phyloP scores from a whole-genome alignment of 139 green algal genomes.

The Chlorella sp. region DNA sequence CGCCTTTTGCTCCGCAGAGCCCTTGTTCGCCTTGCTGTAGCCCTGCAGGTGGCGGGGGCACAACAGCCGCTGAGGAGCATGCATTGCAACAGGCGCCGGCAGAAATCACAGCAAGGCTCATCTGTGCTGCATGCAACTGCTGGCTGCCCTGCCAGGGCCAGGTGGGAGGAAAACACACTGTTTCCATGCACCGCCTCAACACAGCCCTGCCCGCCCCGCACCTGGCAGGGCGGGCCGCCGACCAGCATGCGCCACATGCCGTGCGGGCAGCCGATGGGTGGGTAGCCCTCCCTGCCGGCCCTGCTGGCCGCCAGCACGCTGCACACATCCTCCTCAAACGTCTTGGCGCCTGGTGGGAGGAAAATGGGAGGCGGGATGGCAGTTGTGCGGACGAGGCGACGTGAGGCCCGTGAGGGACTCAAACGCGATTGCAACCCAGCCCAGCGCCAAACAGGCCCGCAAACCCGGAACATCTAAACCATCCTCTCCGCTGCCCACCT shows the following conservation, averaged over 20 bases:
- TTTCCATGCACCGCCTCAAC: not conserved
- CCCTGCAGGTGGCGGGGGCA: not conserved
- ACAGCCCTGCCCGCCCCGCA: not conserved
- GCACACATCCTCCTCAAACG: not conserved
- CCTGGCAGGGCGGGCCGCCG: slow-evolving; percentile 27
- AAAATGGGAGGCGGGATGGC: not conserved
- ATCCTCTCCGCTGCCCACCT: not conserved
- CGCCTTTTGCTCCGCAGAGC: not conserved
- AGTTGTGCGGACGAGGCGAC: not conserved
- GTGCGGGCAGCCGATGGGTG: not conserved
- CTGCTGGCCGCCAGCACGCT: not conserved
- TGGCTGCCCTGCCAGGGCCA: not conserved
- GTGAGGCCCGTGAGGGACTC: no score
- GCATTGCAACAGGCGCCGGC: no score
- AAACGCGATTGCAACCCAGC: not conserved
- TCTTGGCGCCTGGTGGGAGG: not conserved
- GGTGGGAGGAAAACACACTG: no score
- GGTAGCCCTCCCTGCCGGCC: not conserved
- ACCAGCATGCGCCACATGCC: slow-evolving; percentile 6
- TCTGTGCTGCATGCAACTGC: no score
- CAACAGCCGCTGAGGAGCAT: no score
- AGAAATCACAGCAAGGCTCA: not conserved
- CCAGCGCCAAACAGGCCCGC: not conserved
- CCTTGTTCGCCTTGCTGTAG: slow-evolving; percentile 4
- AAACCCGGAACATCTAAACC: not conserved